These are phyloP conservation scores for Chenopodium berlandieri DNA, from an alignment of 148 eudicot species.

Conservation along the genomic window DNA sequence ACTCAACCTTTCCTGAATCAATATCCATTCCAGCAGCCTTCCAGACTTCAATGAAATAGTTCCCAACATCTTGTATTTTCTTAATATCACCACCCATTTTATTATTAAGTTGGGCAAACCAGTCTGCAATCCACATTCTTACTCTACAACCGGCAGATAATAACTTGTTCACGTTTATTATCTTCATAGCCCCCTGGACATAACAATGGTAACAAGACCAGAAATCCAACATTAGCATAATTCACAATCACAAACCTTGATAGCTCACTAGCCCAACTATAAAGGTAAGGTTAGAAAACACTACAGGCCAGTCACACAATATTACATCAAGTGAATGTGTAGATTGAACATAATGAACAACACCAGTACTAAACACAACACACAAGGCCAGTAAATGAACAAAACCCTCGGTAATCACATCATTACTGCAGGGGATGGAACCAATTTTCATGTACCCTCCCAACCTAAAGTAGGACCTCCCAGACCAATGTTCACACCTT, in stretches of 20 bases:
- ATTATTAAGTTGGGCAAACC: slow-evolving; percentile 90
- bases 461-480: too few species aligned
- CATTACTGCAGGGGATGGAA: too few species aligned
- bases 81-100: slow-evolving; percentile 94
- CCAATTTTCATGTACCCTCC: too few species aligned
- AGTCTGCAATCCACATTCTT: slow-evolving; percentile 93
- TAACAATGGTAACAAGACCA: background rate
- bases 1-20: slow-evolving; percentile 70
- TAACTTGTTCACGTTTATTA: slow-evolving; percentile 83
- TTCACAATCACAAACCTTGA: background rate
- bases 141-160: slow-evolving; percentile 88
- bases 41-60: slow-evolving; percentile 89
- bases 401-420: too few species aligned
- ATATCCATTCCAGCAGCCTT: slow-evolving; percentile 81
- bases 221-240: background rate
- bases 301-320: background rate
- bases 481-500: too few species aligned
- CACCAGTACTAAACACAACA: too few species aligned
- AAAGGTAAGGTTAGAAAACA: background rate
- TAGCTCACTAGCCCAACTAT: background rate
- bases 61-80: slow-evolving; percentile 80
- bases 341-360: too few species aligned
- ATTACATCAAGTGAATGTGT: background rate
- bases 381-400: too few species aligned
- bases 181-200: slow-evolving; percentile 85